Percentiles rank a stretch among this genome's conserved stretches.
Evolutionary conservation across 1,139 yeast genomes (phyloP).

Genomic region (Pneumocystis sp.): DNA sequence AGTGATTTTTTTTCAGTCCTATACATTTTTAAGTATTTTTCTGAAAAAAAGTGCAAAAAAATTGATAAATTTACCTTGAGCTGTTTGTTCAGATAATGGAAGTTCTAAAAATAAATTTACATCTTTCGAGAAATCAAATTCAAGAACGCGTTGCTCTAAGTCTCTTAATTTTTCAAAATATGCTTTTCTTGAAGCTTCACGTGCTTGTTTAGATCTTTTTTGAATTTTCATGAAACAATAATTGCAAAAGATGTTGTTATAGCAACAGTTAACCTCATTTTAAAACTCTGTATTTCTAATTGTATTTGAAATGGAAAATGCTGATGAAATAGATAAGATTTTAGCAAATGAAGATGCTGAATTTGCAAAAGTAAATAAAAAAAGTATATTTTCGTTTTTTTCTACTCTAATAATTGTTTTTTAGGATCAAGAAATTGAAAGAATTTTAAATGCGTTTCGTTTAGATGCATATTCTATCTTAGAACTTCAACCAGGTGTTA

Average conservation of each 20-base stretch:
- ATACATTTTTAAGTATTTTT: constrained; percentile 33
- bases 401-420: background rate
- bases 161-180: background rate
- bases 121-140: background rate
- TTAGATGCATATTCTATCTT: constrained; percentile 44
- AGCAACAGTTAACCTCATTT: background rate
- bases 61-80: constrained; percentile 1
- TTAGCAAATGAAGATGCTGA: constrained; percentile 1
- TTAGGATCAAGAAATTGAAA: constrained; percentile 39
- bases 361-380: background rate
- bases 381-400: background rate
- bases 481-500: constrained; percentile 38
- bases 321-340: background rate
- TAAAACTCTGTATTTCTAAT: background rate
- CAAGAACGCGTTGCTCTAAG: background rate
- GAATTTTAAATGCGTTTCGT: constrained; percentile 36
- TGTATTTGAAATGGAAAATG: background rate
- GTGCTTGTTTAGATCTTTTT: background rate
- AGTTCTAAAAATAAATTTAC: constrained; percentile 35
- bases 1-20: constrained; percentile 57
- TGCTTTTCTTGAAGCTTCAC: background rate
- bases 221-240: background rate
- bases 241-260: background rate
- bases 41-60: constrained; percentile 40
- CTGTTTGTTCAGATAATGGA: constrained; percentile 54